phyloP scores from a whole-genome alignment of 192 early-diverging fungal genomes.

The Glomus cerebriforme region DNA sequence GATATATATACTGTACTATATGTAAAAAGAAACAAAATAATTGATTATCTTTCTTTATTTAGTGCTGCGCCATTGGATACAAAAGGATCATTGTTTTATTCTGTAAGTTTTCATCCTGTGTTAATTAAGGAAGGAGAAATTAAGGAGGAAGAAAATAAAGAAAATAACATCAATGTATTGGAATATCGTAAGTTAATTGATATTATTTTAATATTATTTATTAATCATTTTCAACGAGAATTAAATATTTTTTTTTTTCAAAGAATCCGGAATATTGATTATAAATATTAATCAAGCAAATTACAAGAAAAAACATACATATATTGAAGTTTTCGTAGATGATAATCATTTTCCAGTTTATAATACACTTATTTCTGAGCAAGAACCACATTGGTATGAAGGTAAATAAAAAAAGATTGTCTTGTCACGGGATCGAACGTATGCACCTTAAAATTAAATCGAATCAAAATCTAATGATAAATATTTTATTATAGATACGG shows the following conservation, averaged over 20 bases:
- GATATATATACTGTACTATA: background rate
- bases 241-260: background rate
- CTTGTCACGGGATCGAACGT: too few relatives aligned
- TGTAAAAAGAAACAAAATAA: background rate
- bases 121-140: background rate
- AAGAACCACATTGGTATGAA: background rate
- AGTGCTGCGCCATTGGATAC: conserved; percentile 17
- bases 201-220: background rate
- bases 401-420: background rate
- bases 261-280: conserved; percentile 28
- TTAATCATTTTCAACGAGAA: background rate
- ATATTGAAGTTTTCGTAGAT: background rate
- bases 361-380: background rate
- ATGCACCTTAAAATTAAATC: background rate
- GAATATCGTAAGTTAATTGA: background rate
- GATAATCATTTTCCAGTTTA: conserved; percentile 3
- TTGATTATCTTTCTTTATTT: too few relatives aligned
- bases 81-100: conserved; percentile 8
- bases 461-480: background rate
- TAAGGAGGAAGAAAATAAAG: background rate
- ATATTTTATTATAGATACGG: conserved; percentile 8
- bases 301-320: background rate
- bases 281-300: conserved; percentile 21
- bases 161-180: background rate
- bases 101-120: conserved; percentile 19